Base-by-base conservation (phyloP, 1,284 basidiomycete genomes). In the Cutaneotrichosporon cavernicola region DNA sequence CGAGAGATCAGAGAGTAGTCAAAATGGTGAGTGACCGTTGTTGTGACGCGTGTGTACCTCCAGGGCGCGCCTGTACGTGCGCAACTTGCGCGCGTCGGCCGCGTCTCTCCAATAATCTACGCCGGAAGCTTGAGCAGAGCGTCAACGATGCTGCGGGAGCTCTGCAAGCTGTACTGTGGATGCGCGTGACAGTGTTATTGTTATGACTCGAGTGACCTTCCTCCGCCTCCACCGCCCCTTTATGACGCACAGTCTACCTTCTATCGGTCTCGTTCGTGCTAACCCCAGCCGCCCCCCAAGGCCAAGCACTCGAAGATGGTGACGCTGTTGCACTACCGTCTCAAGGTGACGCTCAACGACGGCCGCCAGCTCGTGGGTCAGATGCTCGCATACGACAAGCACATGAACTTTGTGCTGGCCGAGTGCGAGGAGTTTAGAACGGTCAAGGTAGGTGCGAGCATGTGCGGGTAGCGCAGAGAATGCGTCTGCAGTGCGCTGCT, bases 401-500 rank as follows among this genome's bases (percentile, higher is more conserved):
- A 99, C 83, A 99, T 99, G 96, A 99, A 99, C 83, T 86, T 99
- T 72, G 97, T 99, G 58, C 84, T 99, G 62, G 93, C 95, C 14
- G 96, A 99, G 72, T 97, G 94, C 78, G 94, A 97, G 82, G 96
- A 97, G 81, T 97, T 97, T 78, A 83, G 94, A 74, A 88, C 90
- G 68, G 88, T 97, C 55, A 87, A 81, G 75, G 79, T 80, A 52
- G 50, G 77, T 53, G 32, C 10, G 49, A 1, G 49, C 49, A 8
- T 6, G 51, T 30, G 22, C 49, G 34, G 34, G 49, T 10, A 26
- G 14, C 51, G 26, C 11, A 14, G 18, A 5, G 16, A n/a, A 11
- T 18, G 51, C 4, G 14, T 5, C 30, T 36, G 31, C 34, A 30
- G 22, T 0, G 22, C 40, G 13, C 16, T n/a, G 36, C 16, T 1